Conservation (phyloP, 2,329 filamentous ascomycete genomes). For the Graphiopsis chlorocephala region DNA sequence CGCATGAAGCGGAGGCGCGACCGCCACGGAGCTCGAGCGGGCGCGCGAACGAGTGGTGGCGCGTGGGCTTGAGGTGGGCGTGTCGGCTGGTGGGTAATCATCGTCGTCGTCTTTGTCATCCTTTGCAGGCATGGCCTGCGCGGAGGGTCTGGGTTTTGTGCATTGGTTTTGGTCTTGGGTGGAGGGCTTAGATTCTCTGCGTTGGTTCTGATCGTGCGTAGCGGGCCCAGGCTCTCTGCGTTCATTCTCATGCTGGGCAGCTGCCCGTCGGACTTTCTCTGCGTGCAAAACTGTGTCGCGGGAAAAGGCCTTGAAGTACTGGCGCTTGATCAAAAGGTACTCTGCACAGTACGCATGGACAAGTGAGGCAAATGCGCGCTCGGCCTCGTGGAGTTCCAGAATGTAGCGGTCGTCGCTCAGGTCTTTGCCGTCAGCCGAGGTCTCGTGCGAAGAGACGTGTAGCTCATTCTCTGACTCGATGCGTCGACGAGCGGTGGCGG, state of each 20-base stretch:
- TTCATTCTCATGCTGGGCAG: neutral
- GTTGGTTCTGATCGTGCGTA: neutral
- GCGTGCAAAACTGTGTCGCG: neutral
- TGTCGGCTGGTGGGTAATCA: neutral
- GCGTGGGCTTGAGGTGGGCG: neutral
- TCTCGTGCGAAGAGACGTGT: neutral
- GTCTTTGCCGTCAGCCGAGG: constrained; percentile 11
- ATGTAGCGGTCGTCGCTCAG: constrained; percentile 24
- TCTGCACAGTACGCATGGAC: constrained; percentile 21
- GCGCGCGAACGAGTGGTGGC: neutral
- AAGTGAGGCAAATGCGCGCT: constrained; percentile 21
- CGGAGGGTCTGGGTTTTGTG: no score
- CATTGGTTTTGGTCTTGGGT: neutral
- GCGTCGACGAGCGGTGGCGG: constrained; percentile 18
- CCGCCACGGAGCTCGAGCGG: neutral
- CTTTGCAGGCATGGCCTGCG: no score
- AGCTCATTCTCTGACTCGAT: constrained; percentile 13
- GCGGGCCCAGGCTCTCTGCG: neutral
- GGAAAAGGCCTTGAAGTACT: constrained; percentile 23
- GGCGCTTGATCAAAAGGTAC: constrained; percentile 27
- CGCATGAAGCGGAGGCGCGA: neutral
- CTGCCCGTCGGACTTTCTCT: neutral
- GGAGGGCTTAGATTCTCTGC: neutral
- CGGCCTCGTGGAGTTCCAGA: constrained; percentile 19
- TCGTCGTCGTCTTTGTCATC: neutral